Evolutionary conservation across 192 early-diverging fungal genomes (phyloP).

Genomic region (Backusella sp.): DNA sequence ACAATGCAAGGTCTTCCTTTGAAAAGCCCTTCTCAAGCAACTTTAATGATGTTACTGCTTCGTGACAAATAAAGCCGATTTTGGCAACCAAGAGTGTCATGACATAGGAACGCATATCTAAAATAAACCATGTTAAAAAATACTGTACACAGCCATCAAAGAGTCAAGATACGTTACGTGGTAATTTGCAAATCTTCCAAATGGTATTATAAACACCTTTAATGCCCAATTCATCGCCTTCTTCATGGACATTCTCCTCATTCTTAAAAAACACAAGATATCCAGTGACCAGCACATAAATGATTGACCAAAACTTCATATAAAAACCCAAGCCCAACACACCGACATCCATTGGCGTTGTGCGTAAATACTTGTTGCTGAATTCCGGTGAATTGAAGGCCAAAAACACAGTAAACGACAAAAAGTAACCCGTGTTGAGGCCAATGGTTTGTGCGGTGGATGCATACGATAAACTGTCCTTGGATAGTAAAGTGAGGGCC

Average conservation of each 20-base stretch:
- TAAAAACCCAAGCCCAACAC: constrained; percentile 83
- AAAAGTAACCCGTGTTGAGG: constrained; percentile 92
- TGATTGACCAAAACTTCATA: constrained; percentile 90
- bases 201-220: constrained; percentile 85
- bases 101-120: constrained; percentile 87
- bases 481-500: constrained; percentile 89
- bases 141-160: background rate
- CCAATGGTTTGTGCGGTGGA: constrained; percentile 96
- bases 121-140: background rate
- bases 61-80: constrained; percentile 95
- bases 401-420: constrained; percentile 96
- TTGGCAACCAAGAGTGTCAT: constrained; percentile 81
- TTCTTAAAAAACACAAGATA: constrained; percentile 79
- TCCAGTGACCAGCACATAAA: constrained; percentile 85
- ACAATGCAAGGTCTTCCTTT: constrained; percentile 92
- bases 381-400: constrained; percentile 95
- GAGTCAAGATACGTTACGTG: constrained; percentile 47
- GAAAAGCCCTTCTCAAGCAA: constrained; percentile 92
- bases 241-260: constrained; percentile 47
- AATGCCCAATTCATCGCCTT: constrained; percentile 64
- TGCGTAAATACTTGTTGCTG: constrained; percentile 88
- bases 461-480: constrained; percentile 90
- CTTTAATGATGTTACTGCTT: constrained; percentile 92
- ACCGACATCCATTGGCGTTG: constrained; percentile 63
- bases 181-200: constrained; percentile 80